Percentiles rank a stretch among this genome's conserved stretches.
Evolutionary conservation across 768 basidiomycete species (phyloP).

Genomic region (Strobilomyces echinocephalus): DNA sequence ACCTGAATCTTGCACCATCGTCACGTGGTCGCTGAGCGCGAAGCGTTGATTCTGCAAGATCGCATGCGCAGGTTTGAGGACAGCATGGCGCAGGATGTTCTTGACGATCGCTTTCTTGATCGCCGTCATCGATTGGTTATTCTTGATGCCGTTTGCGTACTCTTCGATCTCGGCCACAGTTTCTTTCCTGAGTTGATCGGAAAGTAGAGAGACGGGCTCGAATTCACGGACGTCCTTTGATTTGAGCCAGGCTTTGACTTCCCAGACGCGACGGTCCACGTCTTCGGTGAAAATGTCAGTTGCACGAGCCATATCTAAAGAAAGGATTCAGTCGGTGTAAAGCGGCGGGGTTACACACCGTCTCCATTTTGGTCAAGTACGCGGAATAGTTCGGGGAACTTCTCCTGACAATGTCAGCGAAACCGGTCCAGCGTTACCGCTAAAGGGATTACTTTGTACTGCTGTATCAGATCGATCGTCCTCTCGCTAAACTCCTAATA

Average conservation of each 20-base stretch:
- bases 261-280: constrained; percentile 66
- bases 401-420: constrained; percentile 38
- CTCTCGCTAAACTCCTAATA: constrained; percentile 94
- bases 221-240: constrained; percentile 82
- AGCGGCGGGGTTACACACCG: constrained; percentile 38
- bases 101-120: constrained; percentile 94
- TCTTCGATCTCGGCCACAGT: constrained; percentile 77
- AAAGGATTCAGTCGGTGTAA: not conserved
- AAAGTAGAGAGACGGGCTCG: constrained; percentile 88
- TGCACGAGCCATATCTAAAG: constrained; percentile 71
- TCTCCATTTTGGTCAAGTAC: constrained; percentile 69
- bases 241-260: constrained; percentile 83
- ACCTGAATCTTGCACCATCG: constrained; percentile 94
- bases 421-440: no score
- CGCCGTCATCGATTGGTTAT: constrained; percentile 50
- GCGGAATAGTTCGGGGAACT: constrained; percentile 81
- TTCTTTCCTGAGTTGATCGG: constrained; percentile 89
- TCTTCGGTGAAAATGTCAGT: constrained; percentile 53
- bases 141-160: constrained; percentile 63
- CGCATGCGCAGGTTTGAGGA: constrained; percentile 89
- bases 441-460: constrained; percentile 63
- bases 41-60: constrained; percentile 88
- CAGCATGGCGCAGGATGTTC: constrained; percentile 86
- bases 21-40: constrained; percentile 85
- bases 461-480: constrained; percentile 70